Base-by-base conservation (phyloP, 1,284 basidiomycete genomes). In the Mycena sp. region DNA sequence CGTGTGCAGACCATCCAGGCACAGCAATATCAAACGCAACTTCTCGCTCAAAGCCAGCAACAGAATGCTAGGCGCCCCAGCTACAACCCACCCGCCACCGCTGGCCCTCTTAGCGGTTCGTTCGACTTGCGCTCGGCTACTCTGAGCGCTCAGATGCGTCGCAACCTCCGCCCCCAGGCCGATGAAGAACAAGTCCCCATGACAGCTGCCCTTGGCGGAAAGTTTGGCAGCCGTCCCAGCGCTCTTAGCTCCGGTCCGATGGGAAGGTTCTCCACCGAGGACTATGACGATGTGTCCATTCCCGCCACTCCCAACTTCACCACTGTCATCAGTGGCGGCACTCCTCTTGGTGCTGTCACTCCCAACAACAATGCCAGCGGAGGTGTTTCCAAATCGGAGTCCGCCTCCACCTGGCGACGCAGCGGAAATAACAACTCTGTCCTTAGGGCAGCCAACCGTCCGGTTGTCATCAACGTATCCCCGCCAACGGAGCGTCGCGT, bases 151-250 rank as follows among this genome's bases (percentile, higher is more conserved):
- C 85, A 88, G 69, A 77, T 83, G 71, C 89, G 89, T 64, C 88
- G 90, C 59, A 82, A 87, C 61, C 78, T 88, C 49, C 84, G 84
- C 53, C 77, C 84, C 37, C 88, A 89, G 72, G 32, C 32, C 9
- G 68, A 70, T 16, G 83, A 85, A 53, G 87, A 90, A 30, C 84
- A 86, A 65, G 80, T 87, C 56, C 91, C 92, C 49, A 92, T 92
- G 92, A 91, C 91, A 40, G 91, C 92, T 50, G 84, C 88, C 44
- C 79, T 92, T 30, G 88, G 87, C 58, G 92, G 92, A 60, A 87
- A 87, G 69, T 93, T 91, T 67, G 91, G 90, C 35, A 83, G 84
- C 65, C 91, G 92, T 65, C 76, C 84, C 53, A 83, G n/a, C n/a
- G n/a, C n/a, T n/a, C n/a, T n/a, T n/a, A n/a, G 71, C 40, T 68